Conservation (phyloP, 129 eudicot genomes). For the Heracleum sosnowskyi region DNA sequence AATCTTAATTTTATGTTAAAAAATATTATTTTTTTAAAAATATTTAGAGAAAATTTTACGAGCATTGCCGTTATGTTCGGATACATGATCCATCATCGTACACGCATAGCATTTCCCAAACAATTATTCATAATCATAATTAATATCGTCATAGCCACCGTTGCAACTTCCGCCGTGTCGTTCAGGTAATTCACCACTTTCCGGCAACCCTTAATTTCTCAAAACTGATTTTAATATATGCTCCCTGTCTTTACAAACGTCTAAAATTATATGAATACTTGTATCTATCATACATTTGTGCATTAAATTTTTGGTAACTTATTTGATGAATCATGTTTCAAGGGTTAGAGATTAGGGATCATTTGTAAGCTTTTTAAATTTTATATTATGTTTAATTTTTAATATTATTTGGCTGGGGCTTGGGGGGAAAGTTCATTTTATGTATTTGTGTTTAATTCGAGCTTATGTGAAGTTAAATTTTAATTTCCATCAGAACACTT, state of each 20-base stretch:
- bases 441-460: background rate
- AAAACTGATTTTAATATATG: background rate
- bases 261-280: background rate
- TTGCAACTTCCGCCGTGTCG: conserved; percentile 2
- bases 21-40: too few relatives aligned
- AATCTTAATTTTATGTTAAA: too few relatives aligned
- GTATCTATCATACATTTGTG: background rate
- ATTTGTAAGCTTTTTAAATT: too few relatives aligned
- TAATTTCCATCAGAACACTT: background rate
- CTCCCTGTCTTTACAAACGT: background rate
- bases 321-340: background rate
- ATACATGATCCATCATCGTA: background rate
- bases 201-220: background rate
- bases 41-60: too few relatives aligned
- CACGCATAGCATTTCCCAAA: background rate
- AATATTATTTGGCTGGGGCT: background rate
- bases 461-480: background rate
- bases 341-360: background rate
- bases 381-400: too few relatives aligned
- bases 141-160: background rate
- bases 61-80: too few relatives aligned
- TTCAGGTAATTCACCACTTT: background rate
- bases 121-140: background rate
- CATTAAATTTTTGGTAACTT: background rate
- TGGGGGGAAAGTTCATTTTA: background rate